Conservation (phyloP, 495 filamentous ascomycete species). For the Penicillium ochrochloron region DNA sequence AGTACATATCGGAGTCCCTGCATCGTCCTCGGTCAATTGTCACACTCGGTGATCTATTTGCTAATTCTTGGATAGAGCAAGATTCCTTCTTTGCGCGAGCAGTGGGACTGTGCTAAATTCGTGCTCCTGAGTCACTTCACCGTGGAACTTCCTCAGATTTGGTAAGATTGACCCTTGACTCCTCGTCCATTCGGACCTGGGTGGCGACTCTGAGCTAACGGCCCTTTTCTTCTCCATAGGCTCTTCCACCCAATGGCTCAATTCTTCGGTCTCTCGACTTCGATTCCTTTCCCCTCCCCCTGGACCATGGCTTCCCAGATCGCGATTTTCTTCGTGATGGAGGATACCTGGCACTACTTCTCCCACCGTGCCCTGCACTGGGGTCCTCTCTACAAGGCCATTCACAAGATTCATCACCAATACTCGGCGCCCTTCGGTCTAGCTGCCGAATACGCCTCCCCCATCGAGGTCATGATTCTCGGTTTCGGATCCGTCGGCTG, state of each 20-base stretch:
- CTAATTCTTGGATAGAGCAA: slow-evolving; percentile 64
- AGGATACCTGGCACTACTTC: slow-evolving; percentile 99
- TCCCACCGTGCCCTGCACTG: slow-evolving; percentile 93
- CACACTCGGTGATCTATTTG: background rate
- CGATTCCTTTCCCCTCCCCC: slow-evolving; percentile 84
- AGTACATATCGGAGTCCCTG: slow-evolving; percentile 27
- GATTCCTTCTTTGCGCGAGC: slow-evolving; percentile 84
- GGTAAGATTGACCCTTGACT: slow-evolving; percentile 50
- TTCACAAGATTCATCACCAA: slow-evolving; percentile 98
- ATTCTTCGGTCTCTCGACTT: slow-evolving; percentile 85
- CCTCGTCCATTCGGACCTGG: background rate
- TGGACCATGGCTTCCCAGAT: slow-evolving; percentile 92
- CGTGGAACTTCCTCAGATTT: slow-evolving; percentile 97
- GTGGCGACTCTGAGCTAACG: background rate
- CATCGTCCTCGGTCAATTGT: background rate
- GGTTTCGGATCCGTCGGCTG: slow-evolving; percentile 85
- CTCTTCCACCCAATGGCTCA: slow-evolving; percentile 98
- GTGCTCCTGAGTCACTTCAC: slow-evolving; percentile 95
- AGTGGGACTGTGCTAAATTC: slow-evolving; percentile 90
- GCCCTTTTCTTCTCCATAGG: slow-evolving; percentile 37
- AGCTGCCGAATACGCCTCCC: slow-evolving; percentile 96
- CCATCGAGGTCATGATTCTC: slow-evolving; percentile 97
- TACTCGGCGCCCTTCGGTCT: slow-evolving; percentile 97
- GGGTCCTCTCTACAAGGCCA: slow-evolving; percentile 88
- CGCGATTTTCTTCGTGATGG: slow-evolving; percentile 89